Conservation (phyloP, 2,329 filamentous ascomycete genomes). For the Trichothecium roseum region DNA sequence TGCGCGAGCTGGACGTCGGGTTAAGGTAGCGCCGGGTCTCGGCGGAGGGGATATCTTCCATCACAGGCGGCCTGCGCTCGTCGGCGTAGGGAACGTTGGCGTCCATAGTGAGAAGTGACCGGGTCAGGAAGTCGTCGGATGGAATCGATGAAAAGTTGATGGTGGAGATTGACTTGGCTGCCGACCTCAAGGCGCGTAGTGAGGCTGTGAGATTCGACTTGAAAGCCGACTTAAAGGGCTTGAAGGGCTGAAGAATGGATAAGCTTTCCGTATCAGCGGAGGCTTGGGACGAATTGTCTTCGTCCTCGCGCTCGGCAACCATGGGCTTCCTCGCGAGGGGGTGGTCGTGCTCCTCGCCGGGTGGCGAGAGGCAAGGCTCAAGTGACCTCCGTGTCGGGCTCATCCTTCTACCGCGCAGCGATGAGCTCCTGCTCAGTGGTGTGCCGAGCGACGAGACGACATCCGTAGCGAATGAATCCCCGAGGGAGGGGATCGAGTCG, state of each 20-base stretch:
- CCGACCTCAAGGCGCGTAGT: constrained; percentile 51
- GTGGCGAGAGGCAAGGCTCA: constrained; percentile 45
- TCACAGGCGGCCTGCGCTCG: constrained; percentile 51
- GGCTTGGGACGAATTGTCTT: constrained; percentile 6
- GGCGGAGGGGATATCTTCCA: constrained; percentile 55
- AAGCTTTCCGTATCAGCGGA: constrained; percentile 17
- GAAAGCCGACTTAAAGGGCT: constrained; percentile 47
- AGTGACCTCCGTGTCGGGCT: constrained; percentile 36
- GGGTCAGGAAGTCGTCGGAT: constrained; percentile 55
- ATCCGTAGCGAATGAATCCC: constrained; percentile 42
- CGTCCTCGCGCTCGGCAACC: constrained; percentile 7
- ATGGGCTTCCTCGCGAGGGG: constrained; percentile 28
- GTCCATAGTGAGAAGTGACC: constrained; percentile 58
- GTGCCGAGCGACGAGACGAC: constrained; percentile 37
- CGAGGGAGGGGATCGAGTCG: constrained; percentile 51
- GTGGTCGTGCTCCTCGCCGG: constrained; percentile 39
- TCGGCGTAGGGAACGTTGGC: constrained; percentile 57
- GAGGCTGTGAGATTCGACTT: constrained; percentile 62
- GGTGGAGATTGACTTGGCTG: constrained; percentile 51
- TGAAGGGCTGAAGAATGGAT: constrained; percentile 24
- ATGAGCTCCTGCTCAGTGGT: constrained; percentile 28
- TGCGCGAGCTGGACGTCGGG: constrained; percentile 37
- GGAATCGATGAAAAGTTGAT: constrained; percentile 55
- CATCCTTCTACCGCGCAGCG: constrained; percentile 19
- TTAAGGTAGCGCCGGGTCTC: constrained; percentile 59